Evolutionary conservation across 306 rosid species (phyloP).

Genomic region (Glycine latifolia): DNA sequence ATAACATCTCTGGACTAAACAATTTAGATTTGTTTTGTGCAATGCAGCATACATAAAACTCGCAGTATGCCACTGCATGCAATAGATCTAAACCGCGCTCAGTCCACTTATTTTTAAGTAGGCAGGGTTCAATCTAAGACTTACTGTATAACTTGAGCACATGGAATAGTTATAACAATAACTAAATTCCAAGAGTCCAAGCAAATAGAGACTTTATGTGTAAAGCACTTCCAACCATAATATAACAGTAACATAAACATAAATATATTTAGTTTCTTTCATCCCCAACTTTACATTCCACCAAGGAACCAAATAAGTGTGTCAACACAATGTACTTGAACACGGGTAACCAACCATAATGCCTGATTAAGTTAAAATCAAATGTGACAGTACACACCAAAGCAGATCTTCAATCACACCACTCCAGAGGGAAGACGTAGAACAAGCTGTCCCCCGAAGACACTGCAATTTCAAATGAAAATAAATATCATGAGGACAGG

Average conservation of each 20-base stretch:
- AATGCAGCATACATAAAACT: constrained; percentile 2
- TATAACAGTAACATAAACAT: constrained; percentile 48
- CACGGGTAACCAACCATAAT: constrained; percentile 53
- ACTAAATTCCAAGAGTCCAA: constrained; percentile 35
- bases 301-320: constrained; percentile 51
- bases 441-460: constrained; percentile 97
- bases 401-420: constrained; percentile 63
- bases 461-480: constrained; percentile 63
- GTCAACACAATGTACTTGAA: constrained; percentile 57
- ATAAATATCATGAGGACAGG: constrained; percentile 28
- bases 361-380: constrained; percentile 55
- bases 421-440: constrained; percentile 98
- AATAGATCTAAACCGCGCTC: neutral
- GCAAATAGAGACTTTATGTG: constrained; percentile 35
- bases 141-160: constrained; percentile 1
- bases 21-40: neutral
- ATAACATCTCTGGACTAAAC: constrained; percentile 1
- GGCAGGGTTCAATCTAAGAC: neutral
- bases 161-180: constrained; percentile 16
- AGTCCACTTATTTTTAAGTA: neutral
- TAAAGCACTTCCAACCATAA: constrained; percentile 39
- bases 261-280: constrained; percentile 62
- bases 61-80: neutral
- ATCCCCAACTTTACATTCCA: constrained; percentile 69
- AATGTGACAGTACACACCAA: constrained; percentile 35